Conservation (phyloP, 495 filamentous ascomycete species). For the Arthonia radiata region DNA sequence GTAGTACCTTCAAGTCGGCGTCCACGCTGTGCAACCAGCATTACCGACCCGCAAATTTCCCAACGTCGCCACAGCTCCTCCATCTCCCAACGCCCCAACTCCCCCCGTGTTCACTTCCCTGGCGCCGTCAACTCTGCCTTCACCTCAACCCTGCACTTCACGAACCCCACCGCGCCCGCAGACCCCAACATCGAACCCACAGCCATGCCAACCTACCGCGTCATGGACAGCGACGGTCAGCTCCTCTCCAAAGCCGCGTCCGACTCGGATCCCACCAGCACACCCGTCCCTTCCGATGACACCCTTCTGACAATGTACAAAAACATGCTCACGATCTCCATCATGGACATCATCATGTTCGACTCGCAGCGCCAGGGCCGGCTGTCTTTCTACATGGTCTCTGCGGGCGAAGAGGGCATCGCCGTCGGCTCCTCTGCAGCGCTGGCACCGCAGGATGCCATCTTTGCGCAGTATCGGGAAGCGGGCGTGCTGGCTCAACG, state of each 20-base stretch:
- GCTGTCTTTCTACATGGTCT: conserved; percentile 91
- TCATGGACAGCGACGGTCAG: conserved; percentile 59
- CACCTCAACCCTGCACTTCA: conserved; percentile 51
- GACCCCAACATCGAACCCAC: too few species aligned
- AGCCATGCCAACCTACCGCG: conserved; percentile 66
- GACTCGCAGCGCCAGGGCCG: conserved; percentile 63
- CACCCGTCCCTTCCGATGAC: too few species aligned
- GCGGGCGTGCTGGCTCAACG: conserved; percentile 74
- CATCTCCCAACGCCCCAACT: too few species aligned
- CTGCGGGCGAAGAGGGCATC: conserved; percentile 86
- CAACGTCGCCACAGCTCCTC: too few species aligned
- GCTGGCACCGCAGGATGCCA: conserved; percentile 55
- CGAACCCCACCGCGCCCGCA: conserved; percentile 39
- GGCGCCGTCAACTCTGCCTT: conserved; percentile 91
- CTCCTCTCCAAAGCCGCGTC: conserved; percentile 44
- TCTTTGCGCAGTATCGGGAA: conserved; percentile 91
- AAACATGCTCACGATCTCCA: conserved; percentile 51
- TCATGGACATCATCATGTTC: conserved; percentile 90
- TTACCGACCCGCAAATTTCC: too few species aligned
- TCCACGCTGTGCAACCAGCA: too few species aligned
- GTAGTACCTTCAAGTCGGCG: too few species aligned
- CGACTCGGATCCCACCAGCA: conserved; percentile 34
- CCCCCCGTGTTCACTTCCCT: conserved; percentile 76
- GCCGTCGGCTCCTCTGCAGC: conserved; percentile 69
- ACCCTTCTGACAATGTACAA: conserved; percentile 40